These are phyloP conservation scores for Jatropha podagrica DNA, from an alignment of 441 rosid species.

Conservation along the genomic window DNA sequence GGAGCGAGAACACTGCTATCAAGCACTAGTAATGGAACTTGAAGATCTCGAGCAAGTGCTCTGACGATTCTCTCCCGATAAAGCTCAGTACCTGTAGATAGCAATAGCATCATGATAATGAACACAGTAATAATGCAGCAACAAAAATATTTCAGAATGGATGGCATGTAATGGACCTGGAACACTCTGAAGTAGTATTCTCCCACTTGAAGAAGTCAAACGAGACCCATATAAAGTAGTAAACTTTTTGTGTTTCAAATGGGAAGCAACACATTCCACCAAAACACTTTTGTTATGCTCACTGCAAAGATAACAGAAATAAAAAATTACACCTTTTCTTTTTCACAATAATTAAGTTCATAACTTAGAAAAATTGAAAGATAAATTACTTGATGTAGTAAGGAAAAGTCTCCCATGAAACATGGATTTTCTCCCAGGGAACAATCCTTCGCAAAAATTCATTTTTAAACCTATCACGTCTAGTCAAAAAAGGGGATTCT, in stretches of 20 bases:
- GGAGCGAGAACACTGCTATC: slow-evolving; percentile 93
- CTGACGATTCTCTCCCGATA: slow-evolving; percentile 89
- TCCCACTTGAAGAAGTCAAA: slow-evolving; percentile 78
- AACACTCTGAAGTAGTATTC: slow-evolving; percentile 87
- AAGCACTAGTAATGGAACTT: slow-evolving; percentile 85
- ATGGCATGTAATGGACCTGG: slow-evolving; percentile 54
- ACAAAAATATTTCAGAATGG: background rate
- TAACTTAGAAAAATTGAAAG: background rate
- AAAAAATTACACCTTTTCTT: slow-evolving; percentile 1
- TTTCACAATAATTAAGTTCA: background rate
- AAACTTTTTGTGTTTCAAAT: slow-evolving; percentile 62
- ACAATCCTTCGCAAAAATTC: slow-evolving; percentile 74
- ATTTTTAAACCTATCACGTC: slow-evolving; percentile 72
- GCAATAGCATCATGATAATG: slow-evolving; percentile 22
- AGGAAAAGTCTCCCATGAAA: slow-evolving; percentile 92
- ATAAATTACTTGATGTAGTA: slow-evolving; percentile 72
- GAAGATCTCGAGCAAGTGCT: slow-evolving; percentile 84
- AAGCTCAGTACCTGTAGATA: slow-evolving; percentile 78
- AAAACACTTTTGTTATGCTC: slow-evolving; percentile 68
- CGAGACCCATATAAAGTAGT: slow-evolving; percentile 67
- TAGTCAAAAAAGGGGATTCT: slow-evolving; percentile 71
- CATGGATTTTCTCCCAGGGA: slow-evolving; percentile 86
- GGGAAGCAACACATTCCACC: slow-evolving; percentile 85
- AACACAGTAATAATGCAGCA: slow-evolving; percentile 17
- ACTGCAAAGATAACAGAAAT: slow-evolving; percentile 37